phyloP scores from a whole-genome alignment of 306 rosid genomes.

The Cucumis sativus region DNA sequence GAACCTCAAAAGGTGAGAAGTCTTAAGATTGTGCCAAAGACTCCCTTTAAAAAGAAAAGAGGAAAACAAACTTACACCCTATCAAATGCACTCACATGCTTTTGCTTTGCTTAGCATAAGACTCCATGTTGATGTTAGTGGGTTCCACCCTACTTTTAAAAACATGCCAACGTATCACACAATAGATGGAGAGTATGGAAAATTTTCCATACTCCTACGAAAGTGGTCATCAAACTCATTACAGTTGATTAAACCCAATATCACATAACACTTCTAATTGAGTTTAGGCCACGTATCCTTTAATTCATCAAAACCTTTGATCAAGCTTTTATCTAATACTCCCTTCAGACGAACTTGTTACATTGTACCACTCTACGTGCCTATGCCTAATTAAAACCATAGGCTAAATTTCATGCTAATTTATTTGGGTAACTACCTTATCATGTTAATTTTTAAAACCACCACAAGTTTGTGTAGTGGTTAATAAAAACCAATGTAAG shows the following conservation, averaged over 20 bases:
- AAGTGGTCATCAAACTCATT: too few species aligned
- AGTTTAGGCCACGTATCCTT: background rate
- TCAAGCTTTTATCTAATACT: background rate
- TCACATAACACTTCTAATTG: background rate
- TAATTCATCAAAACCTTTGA: background rate
- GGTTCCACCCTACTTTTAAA: too few species aligned
- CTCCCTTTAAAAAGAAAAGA: background rate
- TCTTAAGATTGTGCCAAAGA: background rate
- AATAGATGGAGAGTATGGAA: too few species aligned
- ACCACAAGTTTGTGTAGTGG: background rate
- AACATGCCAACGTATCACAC: too few species aligned
- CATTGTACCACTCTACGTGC: background rate
- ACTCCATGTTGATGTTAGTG: too few species aligned
- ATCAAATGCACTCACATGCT: background rate
- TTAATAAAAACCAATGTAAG: background rate
- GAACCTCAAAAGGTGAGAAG: background rate
- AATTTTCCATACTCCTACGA: too few species aligned
- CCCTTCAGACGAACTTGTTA: background rate
- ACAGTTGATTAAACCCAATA: background rate
- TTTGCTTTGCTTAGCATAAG: background rate
- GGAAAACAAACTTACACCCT: background rate
- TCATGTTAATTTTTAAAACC: background rate
- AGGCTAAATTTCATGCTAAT: background rate
- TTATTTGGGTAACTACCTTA: background rate
- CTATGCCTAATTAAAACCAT: background rate